Conservation (phyloP, 192 early-diverging fungal species). For the Coemansia sp. region DNA sequence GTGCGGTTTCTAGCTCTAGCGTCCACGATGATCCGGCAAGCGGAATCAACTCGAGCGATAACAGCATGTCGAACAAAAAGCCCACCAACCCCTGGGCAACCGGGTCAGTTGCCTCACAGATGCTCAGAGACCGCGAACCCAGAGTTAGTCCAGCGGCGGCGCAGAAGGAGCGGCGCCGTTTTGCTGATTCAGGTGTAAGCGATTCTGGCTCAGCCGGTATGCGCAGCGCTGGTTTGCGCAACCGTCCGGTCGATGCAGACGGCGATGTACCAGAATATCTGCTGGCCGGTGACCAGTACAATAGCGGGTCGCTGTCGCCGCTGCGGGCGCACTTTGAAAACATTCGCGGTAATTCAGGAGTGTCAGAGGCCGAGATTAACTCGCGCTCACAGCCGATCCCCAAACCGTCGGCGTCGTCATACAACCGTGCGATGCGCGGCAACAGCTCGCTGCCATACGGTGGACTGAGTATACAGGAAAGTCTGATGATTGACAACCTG, state of each 20-base stretch:
- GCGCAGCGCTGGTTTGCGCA: background rate
- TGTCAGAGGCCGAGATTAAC: conserved; percentile 10
- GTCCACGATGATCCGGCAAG: conserved; percentile 10
- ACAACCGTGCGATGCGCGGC: conserved; percentile 21
- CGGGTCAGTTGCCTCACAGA: conserved; percentile 10
- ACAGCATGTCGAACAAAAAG: conserved; percentile 1
- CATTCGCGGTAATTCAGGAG: conserved; percentile 6
- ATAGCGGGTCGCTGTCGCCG: conserved; percentile 20
- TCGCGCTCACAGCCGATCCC: conserved; percentile 50
- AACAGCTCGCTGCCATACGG: conserved; percentile 11
- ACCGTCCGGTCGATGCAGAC: background rate
- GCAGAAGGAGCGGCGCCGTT: conserved; percentile 4
- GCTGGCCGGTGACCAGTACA: conserved; percentile 6
- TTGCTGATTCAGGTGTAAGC: conserved; percentile 1
- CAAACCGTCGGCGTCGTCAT: conserved; percentile 19
- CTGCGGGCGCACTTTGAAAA: conserved; percentile 20
- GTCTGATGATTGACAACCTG: conserved; percentile 46
- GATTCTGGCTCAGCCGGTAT: background rate
- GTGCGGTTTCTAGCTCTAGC: conserved; percentile 15
- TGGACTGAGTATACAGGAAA: conserved; percentile 50
- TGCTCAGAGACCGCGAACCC: conserved; percentile 12
- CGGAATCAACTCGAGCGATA: conserved; percentile 16
- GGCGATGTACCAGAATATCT: conserved; percentile 5
- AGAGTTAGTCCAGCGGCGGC: background rate
- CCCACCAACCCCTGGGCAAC: conserved; percentile 16